Evolutionary conservation across 192 early-diverging fungal species (phyloP).

Genomic region (Podochytrium sp.): DNA sequence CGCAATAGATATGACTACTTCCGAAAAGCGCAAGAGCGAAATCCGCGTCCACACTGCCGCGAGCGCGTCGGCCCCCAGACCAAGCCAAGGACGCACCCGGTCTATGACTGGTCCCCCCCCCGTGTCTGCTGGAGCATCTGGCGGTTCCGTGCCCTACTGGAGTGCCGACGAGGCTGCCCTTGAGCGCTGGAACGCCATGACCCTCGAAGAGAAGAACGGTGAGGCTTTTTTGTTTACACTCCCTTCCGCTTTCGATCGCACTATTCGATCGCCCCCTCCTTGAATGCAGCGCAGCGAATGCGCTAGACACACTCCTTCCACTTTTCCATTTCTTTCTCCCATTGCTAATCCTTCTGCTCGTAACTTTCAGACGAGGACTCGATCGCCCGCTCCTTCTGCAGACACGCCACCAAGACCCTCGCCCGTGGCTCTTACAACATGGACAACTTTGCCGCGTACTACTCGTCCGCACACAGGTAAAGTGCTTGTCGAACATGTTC

Average conservation of each 20-base stretch:
- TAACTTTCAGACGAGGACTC: conserved; percentile 62
- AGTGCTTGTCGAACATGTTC: too few relatives aligned
- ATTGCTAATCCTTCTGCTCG: background rate
- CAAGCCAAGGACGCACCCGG: conserved; percentile 23
- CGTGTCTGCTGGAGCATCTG: background rate
- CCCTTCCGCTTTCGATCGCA: background rate
- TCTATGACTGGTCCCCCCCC: conserved; percentile 15
- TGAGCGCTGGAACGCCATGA: conserved; percentile 33
- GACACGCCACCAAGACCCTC: conserved; percentile 89
- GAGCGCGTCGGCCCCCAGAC: background rate
- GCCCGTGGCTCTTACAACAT: conserved; percentile 88
- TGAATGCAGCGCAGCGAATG: conserved; percentile 8
- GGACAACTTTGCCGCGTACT: conserved; percentile 91
- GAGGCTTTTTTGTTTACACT: too few relatives aligned
- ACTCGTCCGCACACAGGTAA: conserved; percentile 88
- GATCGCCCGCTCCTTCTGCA: conserved; percentile 85
- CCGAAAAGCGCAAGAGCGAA: too few relatives aligned
- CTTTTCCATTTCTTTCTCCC: background rate
- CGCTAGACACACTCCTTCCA: background rate
- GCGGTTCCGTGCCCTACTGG: background rate
- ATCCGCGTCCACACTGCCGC: background rate
- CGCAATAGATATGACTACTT: too few relatives aligned
- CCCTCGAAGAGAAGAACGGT: conserved; percentile 36
- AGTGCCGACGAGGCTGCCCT: conserved; percentile 21
- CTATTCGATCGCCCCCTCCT: background rate